Percentiles rank a stretch among this genome's conserved stretches.
Evolutionary conservation across 805 yeast species (phyloP).

Genomic region (Jamesozyma piceae): DNA sequence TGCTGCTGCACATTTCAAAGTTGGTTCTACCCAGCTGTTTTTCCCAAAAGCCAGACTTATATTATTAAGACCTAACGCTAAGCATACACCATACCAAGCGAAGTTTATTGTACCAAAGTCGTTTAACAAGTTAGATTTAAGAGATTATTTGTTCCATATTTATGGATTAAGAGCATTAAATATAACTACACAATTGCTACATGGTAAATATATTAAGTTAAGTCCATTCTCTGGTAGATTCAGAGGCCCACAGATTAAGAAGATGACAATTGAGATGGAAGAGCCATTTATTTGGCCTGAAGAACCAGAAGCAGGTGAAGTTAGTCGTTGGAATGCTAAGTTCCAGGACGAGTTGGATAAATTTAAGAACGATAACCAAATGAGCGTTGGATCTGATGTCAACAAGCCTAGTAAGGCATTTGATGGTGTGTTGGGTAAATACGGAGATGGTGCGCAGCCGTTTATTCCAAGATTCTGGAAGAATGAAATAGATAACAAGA

Average conservation of each 20-base stretch:
- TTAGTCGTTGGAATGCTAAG: constrained; percentile 34
- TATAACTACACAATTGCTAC: constrained; percentile 76
- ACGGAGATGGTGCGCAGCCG: constrained; percentile 52
- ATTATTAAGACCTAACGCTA: constrained; percentile 84
- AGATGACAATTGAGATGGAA: constrained; percentile 93
- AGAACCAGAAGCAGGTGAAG: constrained; percentile 33
- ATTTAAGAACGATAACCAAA: constrained; percentile 39
- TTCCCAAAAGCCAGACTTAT: constrained; percentile 82
- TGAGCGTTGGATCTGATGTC: constrained; percentile 52
- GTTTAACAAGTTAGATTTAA: constrained; percentile 85
- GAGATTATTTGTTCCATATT: constrained; percentile 86
- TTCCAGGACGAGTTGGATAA: constrained; percentile 39
- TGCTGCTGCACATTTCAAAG: constrained; percentile 47
- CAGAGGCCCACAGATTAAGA: constrained; percentile 75
- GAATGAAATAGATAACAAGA: constrained; percentile 38
- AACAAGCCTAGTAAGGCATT: constrained; percentile 61
- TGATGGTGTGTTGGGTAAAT: constrained; percentile 55
- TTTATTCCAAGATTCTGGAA: constrained; percentile 46
- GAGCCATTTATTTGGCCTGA: constrained; percentile 96
- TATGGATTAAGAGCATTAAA: constrained; percentile 87
- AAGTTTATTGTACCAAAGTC: constrained; percentile 89
- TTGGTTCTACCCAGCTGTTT: constrained; percentile 67
- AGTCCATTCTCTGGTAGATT: constrained; percentile 54
- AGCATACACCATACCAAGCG: constrained; percentile 94
- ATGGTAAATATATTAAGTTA: constrained; percentile 58